Conservation (phyloP, 352 stramenopile genomes). For the Phytopythium litorale region DNA sequence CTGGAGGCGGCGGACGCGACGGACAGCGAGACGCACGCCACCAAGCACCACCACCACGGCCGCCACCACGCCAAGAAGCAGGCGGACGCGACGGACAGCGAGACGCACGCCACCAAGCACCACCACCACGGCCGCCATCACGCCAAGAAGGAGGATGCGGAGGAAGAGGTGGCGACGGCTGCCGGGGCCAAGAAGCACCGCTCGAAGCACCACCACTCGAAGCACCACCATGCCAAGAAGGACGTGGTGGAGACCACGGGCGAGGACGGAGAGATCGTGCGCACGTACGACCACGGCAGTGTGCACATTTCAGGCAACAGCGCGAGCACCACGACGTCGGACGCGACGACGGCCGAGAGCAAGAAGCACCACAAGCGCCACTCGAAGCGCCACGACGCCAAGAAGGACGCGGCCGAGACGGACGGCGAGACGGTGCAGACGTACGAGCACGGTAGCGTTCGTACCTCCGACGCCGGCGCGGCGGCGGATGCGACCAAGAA, state of each 20-base stretch:
- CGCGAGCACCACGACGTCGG: conserved; percentile 12
- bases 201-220: conserved; percentile 8
- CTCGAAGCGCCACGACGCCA: not conserved
- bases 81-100: not conserved
- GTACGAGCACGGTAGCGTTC: not conserved
- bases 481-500: not conserved
- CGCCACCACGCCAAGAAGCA: conserved; percentile 11
- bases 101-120: not conserved
- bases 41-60: not conserved
- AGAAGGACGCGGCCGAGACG: not conserved
- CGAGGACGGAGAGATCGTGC: conserved; percentile 21
- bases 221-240: conserved; percentile 11
- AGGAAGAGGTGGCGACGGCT: conserved; percentile 8
- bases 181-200: conserved; percentile 15
- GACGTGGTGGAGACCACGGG: conserved; percentile 7
- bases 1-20: not conserved
- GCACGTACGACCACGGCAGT: conserved; percentile 29
- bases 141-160: conserved; percentile 17
- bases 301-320: conserved; percentile 23
- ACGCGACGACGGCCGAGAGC: conserved; percentile 8
- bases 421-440: not conserved
- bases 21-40: not conserved
- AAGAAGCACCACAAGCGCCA: conserved; percentile 23
- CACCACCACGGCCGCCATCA: conserved; percentile 4
- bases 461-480: not conserved